Evolutionary conservation across 257 asterid genomes (phyloP).

Genomic region (Voacanga thouarsii): DNA sequence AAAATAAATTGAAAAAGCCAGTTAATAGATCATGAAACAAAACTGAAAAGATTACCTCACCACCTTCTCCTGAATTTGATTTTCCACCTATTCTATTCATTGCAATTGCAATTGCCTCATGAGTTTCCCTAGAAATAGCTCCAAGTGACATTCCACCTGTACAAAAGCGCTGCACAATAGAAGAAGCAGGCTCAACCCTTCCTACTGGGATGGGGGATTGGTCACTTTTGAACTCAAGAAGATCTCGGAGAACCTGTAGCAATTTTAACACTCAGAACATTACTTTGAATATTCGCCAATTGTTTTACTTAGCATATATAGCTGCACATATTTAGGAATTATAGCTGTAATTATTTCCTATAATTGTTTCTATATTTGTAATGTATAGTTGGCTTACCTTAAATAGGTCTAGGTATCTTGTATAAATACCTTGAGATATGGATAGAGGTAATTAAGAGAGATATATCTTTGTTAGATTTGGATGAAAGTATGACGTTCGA

Average conservation of each 20-base stretch:
- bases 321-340: too few relatives aligned
- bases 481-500: too few relatives aligned
- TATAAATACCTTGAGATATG: too few relatives aligned
- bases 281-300: background rate
- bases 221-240: slow-evolving; percentile 78
- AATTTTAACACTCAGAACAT: background rate
- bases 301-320: too few relatives aligned
- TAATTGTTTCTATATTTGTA: too few relatives aligned
- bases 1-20: slow-evolving; percentile 5
- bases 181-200: slow-evolving; percentile 84
- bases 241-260: slow-evolving; percentile 94
- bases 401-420: too few relatives aligned
- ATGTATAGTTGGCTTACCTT: too few relatives aligned
- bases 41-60: slow-evolving; percentile 63
- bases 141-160: slow-evolving; percentile 99
- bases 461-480: too few relatives aligned
- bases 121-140: slow-evolving; percentile 99
- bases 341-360: too few relatives aligned
- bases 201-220: slow-evolving; percentile 94
- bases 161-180: slow-evolving; percentile 92
- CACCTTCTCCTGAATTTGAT: slow-evolving; percentile 99
- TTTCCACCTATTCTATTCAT: slow-evolving; percentile 97
- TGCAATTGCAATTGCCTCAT: slow-evolving; percentile 98
- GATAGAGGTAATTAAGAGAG: too few relatives aligned
- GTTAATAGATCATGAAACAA: background rate